Evolutionary conservation across 352 stramenopile species (phyloP), one percentile per base, ranked within the genome.

Genomic region (Phytopythium oedochilum): DNA sequence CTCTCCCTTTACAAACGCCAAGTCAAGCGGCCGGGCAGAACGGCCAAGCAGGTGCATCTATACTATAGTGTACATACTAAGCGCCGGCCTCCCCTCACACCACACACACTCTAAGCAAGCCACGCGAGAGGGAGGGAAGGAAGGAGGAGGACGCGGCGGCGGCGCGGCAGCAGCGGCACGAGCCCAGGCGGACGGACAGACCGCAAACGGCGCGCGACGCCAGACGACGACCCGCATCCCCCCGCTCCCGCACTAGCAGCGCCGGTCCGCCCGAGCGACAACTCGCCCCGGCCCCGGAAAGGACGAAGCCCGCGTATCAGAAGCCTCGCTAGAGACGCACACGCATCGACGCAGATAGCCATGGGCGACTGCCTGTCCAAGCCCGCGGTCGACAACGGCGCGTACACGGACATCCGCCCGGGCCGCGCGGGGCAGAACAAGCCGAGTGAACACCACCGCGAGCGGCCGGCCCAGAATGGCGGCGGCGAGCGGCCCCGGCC

Each of bases 361-460:
- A 55, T 55, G 49, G 49, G 49, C 49, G 34, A 31, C 34, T 55
- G 49, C 20, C 15, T 55, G 22, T 55, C 49, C 35, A 55, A 55
- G 35, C 25, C 34, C n/a, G 18, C 20, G 32, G 32, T 29, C 14
- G 15, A 34, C 34, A 25, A 22, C 23, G 23, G 46, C 22, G 49
- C 23, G 49, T 55, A 55, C 49, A 26, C n/a, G 28, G 45, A 39
- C 42, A 20, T 48, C 23, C 23, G 15, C 17, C 18, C 26, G 26
- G 22, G 28, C 3, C 31, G 28, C 28, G n/a, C 31, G 25, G 23
- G 28, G 25, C 26, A 36, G 45, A 17, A 23, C 45, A 52, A 52
- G 45, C 34, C 22, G 12, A 29, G 42, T 15, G 23, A 32, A 14
- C 23, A 18, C 42, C 22, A 25, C 14, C 11, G 14, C 6, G 40